Conservation (phyloP, 192 early-diverging fungal genomes). For the Backusella australiensis region DNA sequence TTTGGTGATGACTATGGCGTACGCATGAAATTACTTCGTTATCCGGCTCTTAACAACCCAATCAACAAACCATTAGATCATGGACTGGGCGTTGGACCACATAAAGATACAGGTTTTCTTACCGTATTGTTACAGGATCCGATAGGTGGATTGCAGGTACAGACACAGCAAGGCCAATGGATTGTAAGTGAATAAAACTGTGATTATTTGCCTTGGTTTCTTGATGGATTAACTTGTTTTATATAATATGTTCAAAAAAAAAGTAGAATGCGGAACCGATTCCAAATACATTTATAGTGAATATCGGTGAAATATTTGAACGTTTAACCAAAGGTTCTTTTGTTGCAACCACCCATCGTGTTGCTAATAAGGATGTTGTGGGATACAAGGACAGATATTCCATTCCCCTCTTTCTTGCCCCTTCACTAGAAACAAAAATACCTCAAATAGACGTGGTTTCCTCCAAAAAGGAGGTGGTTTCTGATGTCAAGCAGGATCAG, state of each 20-base stretch:
- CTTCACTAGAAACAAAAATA: slow-evolving; percentile 38
- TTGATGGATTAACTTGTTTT: neutral
- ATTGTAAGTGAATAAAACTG: slow-evolving; percentile 30
- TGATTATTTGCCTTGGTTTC: neutral
- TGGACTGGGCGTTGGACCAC: slow-evolving; percentile 56
- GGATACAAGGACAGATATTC: slow-evolving; percentile 49
- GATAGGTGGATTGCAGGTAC: slow-evolving; percentile 63
- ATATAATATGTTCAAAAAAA: neutral
- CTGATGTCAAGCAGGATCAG: slow-evolving; percentile 38
- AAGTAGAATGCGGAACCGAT: slow-evolving; percentile 50
- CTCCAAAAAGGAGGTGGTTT: slow-evolving; percentile 23
- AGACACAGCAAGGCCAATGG: slow-evolving; percentile 57
- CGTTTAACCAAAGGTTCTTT: slow-evolving; percentile 47
- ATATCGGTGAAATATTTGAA: slow-evolving; percentile 63
- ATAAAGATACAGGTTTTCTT: slow-evolving; percentile 55
- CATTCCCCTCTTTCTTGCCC: slow-evolving; percentile 57
- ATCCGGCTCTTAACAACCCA: slow-evolving; percentile 40
- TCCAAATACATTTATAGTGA: slow-evolving; percentile 60
- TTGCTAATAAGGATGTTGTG: slow-evolving; percentile 43
- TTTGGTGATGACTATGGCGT: slow-evolving; percentile 42
- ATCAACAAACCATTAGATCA: slow-evolving; percentile 33
- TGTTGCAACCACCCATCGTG: slow-evolving; percentile 58
- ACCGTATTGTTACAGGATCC: slow-evolving; percentile 56
- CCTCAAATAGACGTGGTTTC: slow-evolving; percentile 25
- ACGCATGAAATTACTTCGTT: slow-evolving; percentile 42